Evolutionary conservation across 805 yeast species (phyloP).

Genomic region (Wickerhamiella kurtzmanii): DNA sequence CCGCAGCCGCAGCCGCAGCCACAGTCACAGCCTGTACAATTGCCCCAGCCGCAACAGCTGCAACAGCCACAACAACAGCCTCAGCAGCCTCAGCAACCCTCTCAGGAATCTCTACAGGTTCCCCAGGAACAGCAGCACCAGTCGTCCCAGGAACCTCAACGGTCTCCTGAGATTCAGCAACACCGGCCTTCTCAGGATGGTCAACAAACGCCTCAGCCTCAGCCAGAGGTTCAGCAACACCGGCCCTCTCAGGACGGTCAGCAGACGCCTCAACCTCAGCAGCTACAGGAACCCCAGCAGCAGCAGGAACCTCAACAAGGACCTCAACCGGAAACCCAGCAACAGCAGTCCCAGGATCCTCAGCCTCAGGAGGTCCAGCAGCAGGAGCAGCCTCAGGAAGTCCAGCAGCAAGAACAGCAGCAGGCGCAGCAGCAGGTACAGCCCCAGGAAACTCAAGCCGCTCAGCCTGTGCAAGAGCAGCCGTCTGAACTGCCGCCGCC

Average conservation of each 20-base stretch:
- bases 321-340: slow-evolving; percentile 6
- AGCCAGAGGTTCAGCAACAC: slow-evolving; percentile 14
- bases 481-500: no score
- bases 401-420: slow-evolving; percentile 1
- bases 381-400: not conserved
- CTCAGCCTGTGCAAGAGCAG: slow-evolving; percentile 1
- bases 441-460: not conserved
- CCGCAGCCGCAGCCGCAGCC: no score
- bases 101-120: slow-evolving; percentile 11
- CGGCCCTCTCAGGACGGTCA: no score
- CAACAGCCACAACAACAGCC: slow-evolving; percentile 25
- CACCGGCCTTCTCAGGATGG: no score
- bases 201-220: no score
- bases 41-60: no score
- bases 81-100: slow-evolving; percentile 23
- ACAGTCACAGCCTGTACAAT: no score
- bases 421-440: not conserved
- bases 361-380: not conserved
- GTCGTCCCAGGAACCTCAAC: no score
- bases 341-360: not conserved
- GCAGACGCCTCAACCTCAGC: slow-evolving; percentile 17
- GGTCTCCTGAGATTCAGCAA: no score
- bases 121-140: no score
- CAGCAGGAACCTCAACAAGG: not conserved
- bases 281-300: slow-evolving; percentile 3